Base-by-base conservation (phyloP, 371 early-diverging fungal species). In the Chytridium lagenaria region DNA sequence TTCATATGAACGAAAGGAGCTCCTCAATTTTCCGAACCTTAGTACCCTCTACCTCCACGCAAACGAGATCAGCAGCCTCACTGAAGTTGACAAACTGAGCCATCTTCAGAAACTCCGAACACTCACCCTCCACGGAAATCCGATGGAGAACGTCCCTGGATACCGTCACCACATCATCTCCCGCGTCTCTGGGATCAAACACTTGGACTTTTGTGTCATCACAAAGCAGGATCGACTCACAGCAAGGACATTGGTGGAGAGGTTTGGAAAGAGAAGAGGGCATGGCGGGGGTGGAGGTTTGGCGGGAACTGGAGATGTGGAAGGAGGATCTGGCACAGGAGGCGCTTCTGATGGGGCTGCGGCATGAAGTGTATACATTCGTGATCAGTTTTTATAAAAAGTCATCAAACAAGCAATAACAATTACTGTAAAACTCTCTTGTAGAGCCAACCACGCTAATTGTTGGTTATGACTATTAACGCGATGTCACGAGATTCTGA, bases 191-290 rank as follows among this genome's bases (percentile, higher is more conserved):
- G 65, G 59, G 40, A 40, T 79, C n/a, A 70, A 70, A 52, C 80
- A 79, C 63, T 37, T 79, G 34, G 80, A 79, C 55, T 79, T 79
- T 66, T 79, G 80, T 66, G 77, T 77, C 1, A 79, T 79, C 39
- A 79, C 80, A 16, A 79, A 77, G 55, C 67, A 68, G 31, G 80
- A 79, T 49, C 50, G 73, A 16, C 28, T 61, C 19, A 72, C 69
- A 15, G 30, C 74, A 10, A 39, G 68, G 30, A 73, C 64, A 44
- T 57, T 55, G 36, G 3, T 38, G 19, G 67, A 67, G n/a, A 34
- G 50, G 30, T 1, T 33, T 7, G 67, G 64, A 16, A 66, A 40
- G 44, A 36, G 66, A 26, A 39, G 67, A 49, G 55, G 55, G 26
- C 55, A 52, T 52, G 26, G 12, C 5, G 37, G 61, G 26, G 61